phyloP scores from a whole-genome alignment of 2,329 filamentous ascomycete genomes.

The Aspergillus neotritici region DNA sequence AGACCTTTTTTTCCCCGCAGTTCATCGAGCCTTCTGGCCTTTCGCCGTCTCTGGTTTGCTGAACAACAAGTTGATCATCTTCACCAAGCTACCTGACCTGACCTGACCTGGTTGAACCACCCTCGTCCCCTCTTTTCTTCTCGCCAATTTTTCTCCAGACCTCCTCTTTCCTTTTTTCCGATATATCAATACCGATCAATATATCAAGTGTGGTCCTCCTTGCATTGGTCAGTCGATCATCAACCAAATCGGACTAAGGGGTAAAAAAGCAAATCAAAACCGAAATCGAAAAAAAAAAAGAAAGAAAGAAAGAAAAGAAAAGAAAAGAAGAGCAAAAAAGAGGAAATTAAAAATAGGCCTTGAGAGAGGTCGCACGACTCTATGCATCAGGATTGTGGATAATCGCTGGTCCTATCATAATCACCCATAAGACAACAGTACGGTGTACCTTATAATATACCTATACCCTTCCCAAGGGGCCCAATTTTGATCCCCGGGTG shows the following conservation, averaged over 20 bases:
- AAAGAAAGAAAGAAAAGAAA: background rate
- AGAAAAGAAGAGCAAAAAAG: background rate
- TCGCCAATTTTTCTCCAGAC: no score
- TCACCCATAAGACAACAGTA: no score
- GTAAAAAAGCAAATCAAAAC: background rate
- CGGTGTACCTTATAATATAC: no score
- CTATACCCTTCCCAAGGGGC: no score
- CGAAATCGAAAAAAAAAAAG: background rate
- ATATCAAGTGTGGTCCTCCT: constrained; percentile 10
- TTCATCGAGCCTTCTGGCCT: constrained; percentile 16
- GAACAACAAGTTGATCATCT: no score
- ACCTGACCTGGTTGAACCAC: no score
- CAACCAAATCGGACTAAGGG: constrained; percentile 2
- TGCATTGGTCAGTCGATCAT: constrained; percentile 19
- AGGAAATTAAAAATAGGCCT: constrained; percentile 1
- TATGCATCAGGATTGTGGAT: background rate
- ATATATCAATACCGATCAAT: no score
- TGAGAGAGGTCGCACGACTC: background rate
- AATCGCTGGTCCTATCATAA: no score
- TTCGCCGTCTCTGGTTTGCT: constrained; percentile 2
- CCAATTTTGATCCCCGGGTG: no score
- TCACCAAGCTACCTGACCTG: no score
- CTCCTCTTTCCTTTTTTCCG: background rate
- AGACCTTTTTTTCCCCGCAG: constrained; percentile 5
- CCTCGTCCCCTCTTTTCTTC: no score